Evolutionary conservation across 352 stramenopile species (phyloP), one percentile per base, ranked within the genome.

Genomic region (Aphanomyces stellatus): DNA sequence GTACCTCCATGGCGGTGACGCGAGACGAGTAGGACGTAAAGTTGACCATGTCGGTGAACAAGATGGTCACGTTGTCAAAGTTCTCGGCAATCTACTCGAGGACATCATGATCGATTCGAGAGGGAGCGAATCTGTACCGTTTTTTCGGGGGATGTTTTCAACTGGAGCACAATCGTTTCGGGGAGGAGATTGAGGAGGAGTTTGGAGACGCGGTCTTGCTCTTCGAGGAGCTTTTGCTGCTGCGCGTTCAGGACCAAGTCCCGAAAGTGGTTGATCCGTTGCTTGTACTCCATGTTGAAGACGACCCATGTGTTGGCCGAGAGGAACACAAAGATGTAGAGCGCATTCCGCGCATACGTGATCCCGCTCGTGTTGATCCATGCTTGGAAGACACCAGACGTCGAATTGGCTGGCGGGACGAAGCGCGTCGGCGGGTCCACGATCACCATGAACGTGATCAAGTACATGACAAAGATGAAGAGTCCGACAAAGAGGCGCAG

Each of bases 311-410:
- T 79, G 43, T 93, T 83, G 4, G 77, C 81, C 0, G 66, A 76
- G 37, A 93, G 88, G 72, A 91, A 93, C 35, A 92, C 74, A 67
- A 95, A 80, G 22, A 94, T 88, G 72, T 94, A 91, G 2, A 91
- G 73, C 31, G 80, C 79, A 37, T 93, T 93, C 31, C 84, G 72
- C 5, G 66, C 10, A 17, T 51, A 67, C 10, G 33, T 33, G 10
- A 62, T 17, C 1, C 55, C 22, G 17, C 19, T 46, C 11, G 53
- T 8, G 28, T 43, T 10, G 17, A 15, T 34, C 22, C 25, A 57
- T 8, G 49, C 15, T 1, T 7, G 5, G 22, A 34, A 11, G 17
- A 34, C 33, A 77, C 72, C 0, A n/a, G n/a, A n/a, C 87, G 74
- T 13, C 78, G 79, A 4, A 85, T 70, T n/a, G 76, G 65, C 7